Evolutionary conservation across 2,329 filamentous ascomycete genomes (phyloP).

Genomic region (Xylaria sp.): DNA sequence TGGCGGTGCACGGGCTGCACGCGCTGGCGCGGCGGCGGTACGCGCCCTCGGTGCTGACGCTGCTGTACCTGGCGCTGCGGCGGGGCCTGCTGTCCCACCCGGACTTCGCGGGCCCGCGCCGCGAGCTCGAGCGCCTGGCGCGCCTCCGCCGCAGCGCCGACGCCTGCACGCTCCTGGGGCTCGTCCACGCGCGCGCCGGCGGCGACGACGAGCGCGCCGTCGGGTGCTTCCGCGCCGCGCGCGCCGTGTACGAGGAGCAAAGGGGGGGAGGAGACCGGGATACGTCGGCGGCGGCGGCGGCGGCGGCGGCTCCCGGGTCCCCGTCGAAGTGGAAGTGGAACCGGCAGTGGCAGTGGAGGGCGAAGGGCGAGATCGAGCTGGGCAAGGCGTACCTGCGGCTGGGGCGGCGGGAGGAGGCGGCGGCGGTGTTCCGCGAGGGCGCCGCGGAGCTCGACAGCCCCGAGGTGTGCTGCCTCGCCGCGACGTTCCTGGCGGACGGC

Average conservation of each 20-base stretch:
- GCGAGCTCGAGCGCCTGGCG: conserved; percentile 27
- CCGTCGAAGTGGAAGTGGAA: neutral
- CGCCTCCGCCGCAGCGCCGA: conserved; percentile 30
- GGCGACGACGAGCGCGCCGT: conserved; percentile 33
- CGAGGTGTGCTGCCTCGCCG: conserved; percentile 32
- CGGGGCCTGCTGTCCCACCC: conserved; percentile 13
- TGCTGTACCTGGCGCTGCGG: conserved; percentile 31
- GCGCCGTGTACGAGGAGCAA: too few relatives aligned
- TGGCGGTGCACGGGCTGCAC: conserved; percentile 41
- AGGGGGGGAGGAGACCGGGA: too few relatives aligned
- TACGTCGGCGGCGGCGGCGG: neutral
- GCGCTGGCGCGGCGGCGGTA: conserved; percentile 39
- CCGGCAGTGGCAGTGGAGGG: conserved; percentile 41
- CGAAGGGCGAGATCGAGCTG: conserved; percentile 36
- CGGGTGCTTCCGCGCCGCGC: conserved; percentile 35
- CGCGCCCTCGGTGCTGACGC: conserved; percentile 40
- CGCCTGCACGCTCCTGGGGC: conserved; percentile 42
- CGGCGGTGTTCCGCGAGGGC: conserved; percentile 27
- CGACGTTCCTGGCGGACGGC: conserved; percentile 30
- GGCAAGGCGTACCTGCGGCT: conserved; percentile 32
- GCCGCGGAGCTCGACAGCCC: conserved; percentile 38
- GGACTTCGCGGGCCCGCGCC: conserved; percentile 22
- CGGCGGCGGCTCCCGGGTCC: neutral
- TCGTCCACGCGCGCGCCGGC: conserved; percentile 27
- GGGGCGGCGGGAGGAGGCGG: conserved; percentile 27